phyloP scores from a whole-genome alignment of 345 rosid genomes.

The Citrus trifoliata region DNA sequence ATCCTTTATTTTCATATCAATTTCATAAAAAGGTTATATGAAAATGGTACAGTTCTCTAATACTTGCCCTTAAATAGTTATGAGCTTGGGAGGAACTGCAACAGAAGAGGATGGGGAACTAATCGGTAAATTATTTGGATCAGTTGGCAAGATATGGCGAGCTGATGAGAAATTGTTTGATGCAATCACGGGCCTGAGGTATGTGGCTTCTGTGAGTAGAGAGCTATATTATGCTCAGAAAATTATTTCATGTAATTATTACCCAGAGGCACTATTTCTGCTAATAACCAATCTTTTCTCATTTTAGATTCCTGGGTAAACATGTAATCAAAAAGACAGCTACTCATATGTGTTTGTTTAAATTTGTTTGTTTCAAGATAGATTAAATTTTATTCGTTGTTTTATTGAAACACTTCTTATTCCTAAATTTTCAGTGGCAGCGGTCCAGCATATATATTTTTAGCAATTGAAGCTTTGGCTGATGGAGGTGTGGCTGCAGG shows the following conservation, averaged over 20 bases:
- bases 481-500: conserved; percentile 99
- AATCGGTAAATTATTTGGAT: conserved; percentile 66
- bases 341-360: neutral
- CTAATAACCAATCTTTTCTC: neutral
- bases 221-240: neutral
- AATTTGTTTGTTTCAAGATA: neutral
- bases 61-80: conserved; percentile 33
- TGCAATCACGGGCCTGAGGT: conserved; percentile 95
- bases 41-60: conserved; percentile 7
- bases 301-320: neutral
- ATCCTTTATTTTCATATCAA: neutral
- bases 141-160: conserved; percentile 81
- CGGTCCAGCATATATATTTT: conserved; percentile 83
- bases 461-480: conserved; percentile 94
- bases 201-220: conserved; percentile 2
- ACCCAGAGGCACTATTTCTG: neutral
- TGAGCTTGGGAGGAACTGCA: conserved; percentile 80
- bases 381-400: neutral
- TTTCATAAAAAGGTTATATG: neutral
- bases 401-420: conserved; percentile 4
- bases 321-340: neutral
- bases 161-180: conserved; percentile 88
- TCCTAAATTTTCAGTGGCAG: conserved; percentile 61
- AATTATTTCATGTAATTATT: neutral
- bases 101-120: conserved; percentile 73